A percentile compares a stretch with the other conserved stretches of the same genome.
Evolutionary conservation across 139 green algal species (phyloP).

Genomic region (Micromonas commoda): DNA sequence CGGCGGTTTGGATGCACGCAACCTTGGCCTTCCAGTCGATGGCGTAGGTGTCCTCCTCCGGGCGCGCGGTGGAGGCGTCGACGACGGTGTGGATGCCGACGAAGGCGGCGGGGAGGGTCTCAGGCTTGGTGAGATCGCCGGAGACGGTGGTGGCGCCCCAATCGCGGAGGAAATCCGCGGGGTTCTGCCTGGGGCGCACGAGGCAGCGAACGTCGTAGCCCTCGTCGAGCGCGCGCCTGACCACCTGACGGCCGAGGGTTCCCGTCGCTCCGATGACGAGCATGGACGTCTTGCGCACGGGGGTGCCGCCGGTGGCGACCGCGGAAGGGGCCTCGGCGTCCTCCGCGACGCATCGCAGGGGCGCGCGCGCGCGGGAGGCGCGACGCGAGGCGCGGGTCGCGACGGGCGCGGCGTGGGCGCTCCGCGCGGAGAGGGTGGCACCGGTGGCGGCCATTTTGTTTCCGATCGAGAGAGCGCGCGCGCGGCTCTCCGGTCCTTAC

Average conservation of each 20-base stretch:
- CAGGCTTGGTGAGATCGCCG: constrained; percentile 85
- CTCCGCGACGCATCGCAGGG: constrained; percentile 5
- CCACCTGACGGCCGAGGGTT: constrained; percentile 92
- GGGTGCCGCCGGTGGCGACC: constrained; percentile 47
- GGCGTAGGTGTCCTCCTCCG: constrained; percentile 79
- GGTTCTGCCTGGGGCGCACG: constrained; percentile 78
- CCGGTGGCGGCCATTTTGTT: no score
- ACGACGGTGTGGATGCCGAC: constrained; percentile 93
- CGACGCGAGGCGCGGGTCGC: background rate
- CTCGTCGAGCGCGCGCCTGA: constrained; percentile 89
- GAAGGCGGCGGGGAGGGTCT: constrained; percentile 85
- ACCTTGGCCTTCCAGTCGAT: constrained; percentile 98
- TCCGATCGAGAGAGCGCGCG: no score
- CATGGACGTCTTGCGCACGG: constrained; percentile 73
- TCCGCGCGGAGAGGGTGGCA: background rate
- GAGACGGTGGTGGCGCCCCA: constrained; percentile 93
- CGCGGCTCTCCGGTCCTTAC: no score
- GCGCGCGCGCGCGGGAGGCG: no score
- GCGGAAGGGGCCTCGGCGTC: background rate
- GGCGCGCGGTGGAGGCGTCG: constrained; percentile 90
- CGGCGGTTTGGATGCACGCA: constrained; percentile 88
- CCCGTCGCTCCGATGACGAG: constrained; percentile 93
- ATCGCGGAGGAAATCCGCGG: constrained; percentile 96
- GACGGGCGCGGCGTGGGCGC: background rate
- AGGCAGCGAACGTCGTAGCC: constrained; percentile 97